Percentiles rank a stretch among this genome's conserved stretches.
These are phyloP conservation scores for Pelagophyceae sp. DNA, from an alignment of 352 stramenopile species.

Conservation along the genomic window DNA sequence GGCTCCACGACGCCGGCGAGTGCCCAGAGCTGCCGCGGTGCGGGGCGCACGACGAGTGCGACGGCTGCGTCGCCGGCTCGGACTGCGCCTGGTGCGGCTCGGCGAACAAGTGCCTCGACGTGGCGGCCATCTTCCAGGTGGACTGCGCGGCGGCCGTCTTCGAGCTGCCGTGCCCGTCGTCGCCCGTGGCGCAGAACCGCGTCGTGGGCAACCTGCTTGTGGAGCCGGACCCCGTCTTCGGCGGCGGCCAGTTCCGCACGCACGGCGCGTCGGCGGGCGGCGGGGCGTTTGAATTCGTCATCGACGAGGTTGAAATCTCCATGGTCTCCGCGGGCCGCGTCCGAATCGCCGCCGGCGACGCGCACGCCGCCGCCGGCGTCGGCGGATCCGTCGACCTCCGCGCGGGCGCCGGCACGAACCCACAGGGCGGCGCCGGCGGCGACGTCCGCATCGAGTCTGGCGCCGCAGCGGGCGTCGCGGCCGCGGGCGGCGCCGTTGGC, in stretches of 20 bases:
- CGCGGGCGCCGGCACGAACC: constrained; percentile 54
- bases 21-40: constrained; percentile 57
- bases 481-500: constrained; percentile 58
- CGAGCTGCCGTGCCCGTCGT: constrained; percentile 63
- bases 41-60: constrained; percentile 47
- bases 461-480: constrained; percentile 52
- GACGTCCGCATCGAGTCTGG: constrained; percentile 57
- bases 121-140: constrained; percentile 64
- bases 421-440: constrained; percentile 56
- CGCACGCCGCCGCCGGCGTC: constrained; percentile 44
- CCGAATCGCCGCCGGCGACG: constrained; percentile 50
- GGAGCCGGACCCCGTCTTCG: constrained; percentile 47
- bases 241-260: constrained; percentile 39
- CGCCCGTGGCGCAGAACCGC: constrained; percentile 50
- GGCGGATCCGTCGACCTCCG: constrained; percentile 60
- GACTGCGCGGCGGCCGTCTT: constrained; percentile 69
- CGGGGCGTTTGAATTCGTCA: constrained; percentile 35
- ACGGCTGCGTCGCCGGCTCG: constrained; percentile 46
- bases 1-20: constrained; percentile 46
- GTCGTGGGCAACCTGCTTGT: constrained; percentile 52
- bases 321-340: constrained; percentile 41
- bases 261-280: constrained; percentile 19
- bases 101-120: constrained; percentile 62
- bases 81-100: constrained; percentile 79
- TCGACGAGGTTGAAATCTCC: constrained; percentile 37